Percentiles rank a stretch among this genome's conserved stretches.
Conservation (phyloP, 176 grass and related monocot species). For the Pontederia crassipes region DNA sequence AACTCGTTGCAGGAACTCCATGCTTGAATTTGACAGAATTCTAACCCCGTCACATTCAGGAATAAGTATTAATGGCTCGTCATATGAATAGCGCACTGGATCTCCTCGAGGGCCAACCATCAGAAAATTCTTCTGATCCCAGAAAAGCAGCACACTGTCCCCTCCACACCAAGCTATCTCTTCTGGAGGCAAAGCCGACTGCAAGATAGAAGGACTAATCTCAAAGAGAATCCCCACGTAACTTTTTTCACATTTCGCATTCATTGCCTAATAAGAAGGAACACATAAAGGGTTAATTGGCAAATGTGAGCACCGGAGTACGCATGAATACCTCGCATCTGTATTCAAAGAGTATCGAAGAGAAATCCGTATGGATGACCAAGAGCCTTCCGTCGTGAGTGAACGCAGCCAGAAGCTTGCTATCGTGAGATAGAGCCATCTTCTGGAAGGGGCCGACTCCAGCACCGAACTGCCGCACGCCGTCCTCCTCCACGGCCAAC, state of each 20-base stretch:
- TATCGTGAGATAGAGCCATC: conserved; percentile 81
- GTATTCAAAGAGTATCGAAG: conserved; percentile 79
- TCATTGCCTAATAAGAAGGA: conserved; percentile 3
- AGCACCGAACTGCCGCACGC: conserved; percentile 58
- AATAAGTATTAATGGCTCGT: conserved; percentile 88
- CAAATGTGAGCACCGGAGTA: conserved; percentile 56
- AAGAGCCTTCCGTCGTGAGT: conserved; percentile 70
- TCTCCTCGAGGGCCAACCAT: conserved; percentile 87
- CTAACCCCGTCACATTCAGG: conserved; percentile 94
- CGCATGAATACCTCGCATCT: conserved; percentile 67
- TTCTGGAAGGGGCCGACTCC: conserved; percentile 89
- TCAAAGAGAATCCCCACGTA: neutral
- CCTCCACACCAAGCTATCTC: conserved; percentile 90
- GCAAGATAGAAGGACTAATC: conserved; percentile 17
- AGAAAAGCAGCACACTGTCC: conserved; percentile 88
- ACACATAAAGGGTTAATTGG: neutral
- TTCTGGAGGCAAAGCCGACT: conserved; percentile 90
- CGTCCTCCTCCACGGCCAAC: conserved; percentile 59
- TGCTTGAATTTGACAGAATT: conserved; percentile 91
- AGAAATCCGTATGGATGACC: conserved; percentile 83
- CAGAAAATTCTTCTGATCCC: conserved; percentile 61
- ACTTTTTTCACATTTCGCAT: neutral
- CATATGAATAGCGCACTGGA: conserved; percentile 70
- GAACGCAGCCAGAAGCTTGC: conserved; percentile 77
- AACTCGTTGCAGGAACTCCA: conserved; percentile 92